A percentile compares a stretch with the other conserved stretches of the same genome.
These are phyloP conservation scores for Phytophthora ohioensis DNA, from an alignment of 352 stramenopile genomes.

Conservation along the genomic window DNA sequence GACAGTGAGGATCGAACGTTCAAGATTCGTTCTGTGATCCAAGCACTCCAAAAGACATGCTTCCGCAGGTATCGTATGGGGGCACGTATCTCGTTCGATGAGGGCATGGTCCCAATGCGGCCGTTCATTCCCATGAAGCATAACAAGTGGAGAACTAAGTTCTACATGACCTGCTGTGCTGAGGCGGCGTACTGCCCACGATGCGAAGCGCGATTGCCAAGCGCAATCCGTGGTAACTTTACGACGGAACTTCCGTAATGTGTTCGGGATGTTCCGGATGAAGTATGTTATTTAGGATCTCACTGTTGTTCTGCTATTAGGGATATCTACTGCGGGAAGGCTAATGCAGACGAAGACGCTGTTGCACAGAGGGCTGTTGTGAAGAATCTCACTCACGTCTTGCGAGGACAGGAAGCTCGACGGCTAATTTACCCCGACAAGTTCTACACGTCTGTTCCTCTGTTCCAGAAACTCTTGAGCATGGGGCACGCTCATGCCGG, in stretches of 20 bases:
- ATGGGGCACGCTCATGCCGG: conserved; percentile 19
- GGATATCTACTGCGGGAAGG: conserved; percentile 1
- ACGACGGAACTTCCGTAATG: no score
- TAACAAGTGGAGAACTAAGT: no score
- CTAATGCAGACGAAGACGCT: neutral
- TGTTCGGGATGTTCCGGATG: no score
- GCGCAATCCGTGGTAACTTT: no score
- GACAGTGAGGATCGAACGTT: conserved; percentile 6
- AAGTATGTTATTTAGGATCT: no score
- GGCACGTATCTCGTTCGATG: no score
- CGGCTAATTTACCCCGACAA: conserved; percentile 12
- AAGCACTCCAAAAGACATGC: neutral
- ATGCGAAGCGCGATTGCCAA: no score
- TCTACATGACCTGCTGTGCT: no score
- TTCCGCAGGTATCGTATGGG: no score
- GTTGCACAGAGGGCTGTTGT: conserved; percentile 4
- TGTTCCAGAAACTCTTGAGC: conserved; percentile 18
- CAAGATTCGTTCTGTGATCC: conserved; percentile 7
- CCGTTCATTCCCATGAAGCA: no score
- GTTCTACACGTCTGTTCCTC: conserved; percentile 15
- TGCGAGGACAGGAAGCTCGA: neutral
- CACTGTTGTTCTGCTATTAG: neutral
- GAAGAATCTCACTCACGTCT: conserved; percentile 6
- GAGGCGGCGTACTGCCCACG: no score
- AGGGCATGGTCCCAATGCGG: no score